Evolutionary conservation across 306 rosid genomes (phyloP).

Genomic region (Hippophae tibetana): DNA sequence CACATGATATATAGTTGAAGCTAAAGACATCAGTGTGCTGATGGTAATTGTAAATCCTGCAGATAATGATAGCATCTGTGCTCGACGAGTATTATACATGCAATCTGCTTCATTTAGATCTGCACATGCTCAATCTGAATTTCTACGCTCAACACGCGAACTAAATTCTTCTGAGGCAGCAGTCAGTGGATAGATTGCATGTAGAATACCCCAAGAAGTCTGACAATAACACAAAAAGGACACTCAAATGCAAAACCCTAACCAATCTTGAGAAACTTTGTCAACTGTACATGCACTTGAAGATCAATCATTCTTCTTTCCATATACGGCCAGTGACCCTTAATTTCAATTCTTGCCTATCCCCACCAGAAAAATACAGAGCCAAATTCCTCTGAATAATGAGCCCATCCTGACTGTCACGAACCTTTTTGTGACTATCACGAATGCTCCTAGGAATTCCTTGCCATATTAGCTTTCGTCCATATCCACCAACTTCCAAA

Average conservation of each 20-base stretch:
- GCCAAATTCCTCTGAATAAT: constrained; percentile 80
- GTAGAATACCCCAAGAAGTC: constrained; percentile 5
- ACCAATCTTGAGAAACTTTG: constrained; percentile 13
- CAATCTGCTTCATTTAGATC: constrained; percentile 7
- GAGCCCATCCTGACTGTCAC: constrained; percentile 96
- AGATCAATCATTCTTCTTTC: constrained; percentile 64
- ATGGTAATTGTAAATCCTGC: no score
- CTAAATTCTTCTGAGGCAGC: background rate
- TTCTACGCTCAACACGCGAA: background rate
- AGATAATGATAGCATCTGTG: no score
- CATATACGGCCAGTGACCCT: constrained; percentile 92
- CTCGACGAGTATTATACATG: background rate
- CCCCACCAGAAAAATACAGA: constrained; percentile 84
- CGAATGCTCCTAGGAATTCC: constrained; percentile 94
- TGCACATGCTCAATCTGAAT: constrained; percentile 1
- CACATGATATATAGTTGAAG: no score
- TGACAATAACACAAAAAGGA: constrained; percentile 12
- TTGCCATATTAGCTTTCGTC: constrained; percentile 88
- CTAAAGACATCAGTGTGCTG: no score
- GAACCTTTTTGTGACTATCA: constrained; percentile 67
- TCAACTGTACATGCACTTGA: constrained; percentile 34
- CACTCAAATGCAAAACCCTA: background rate
- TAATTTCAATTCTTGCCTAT: constrained; percentile 65
- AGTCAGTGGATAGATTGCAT: background rate
- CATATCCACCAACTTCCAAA: constrained; percentile 83